Percentiles rank a stretch among this genome's conserved stretches.
These are phyloP conservation scores for Agaricus blazei DNA, from an alignment of 768 basidiomycete genomes.

Conservation along the genomic window DNA sequence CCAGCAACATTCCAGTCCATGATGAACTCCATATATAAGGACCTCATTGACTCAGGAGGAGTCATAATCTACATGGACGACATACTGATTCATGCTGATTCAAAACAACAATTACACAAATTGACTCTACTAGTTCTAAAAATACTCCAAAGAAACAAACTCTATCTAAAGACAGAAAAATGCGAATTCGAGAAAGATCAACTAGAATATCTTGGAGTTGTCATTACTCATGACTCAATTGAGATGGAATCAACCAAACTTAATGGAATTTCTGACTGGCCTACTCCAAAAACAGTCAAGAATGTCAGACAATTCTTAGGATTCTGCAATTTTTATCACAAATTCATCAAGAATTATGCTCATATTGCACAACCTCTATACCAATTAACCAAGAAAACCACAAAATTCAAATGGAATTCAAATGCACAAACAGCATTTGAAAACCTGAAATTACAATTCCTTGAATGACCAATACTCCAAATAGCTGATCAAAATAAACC, in stretches of 20 bases:
- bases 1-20: conserved; percentile 14
- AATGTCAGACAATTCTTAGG: conserved; percentile 37
- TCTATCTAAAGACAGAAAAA: conserved; percentile 9
- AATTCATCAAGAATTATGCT: conserved; percentile 34
- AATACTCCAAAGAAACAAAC: neutral
- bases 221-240: neutral
- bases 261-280: conserved; percentile 30
- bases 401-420: neutral
- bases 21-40: conserved; percentile 11
- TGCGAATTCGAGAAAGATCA: neutral
- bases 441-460: conserved; percentile 12
- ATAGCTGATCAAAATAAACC: conserved; percentile 1
- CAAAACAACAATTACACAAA: neutral
- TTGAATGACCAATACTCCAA: neutral
- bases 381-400: neutral
- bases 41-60: conserved; percentile 18
- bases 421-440: conserved; percentile 14
- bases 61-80: conserved; percentile 38
- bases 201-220: conserved; percentile 6
- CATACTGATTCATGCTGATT: conserved; percentile 26
- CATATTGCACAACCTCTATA: neutral
- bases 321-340: conserved; percentile 39
- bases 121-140: conserved; percentile 1
- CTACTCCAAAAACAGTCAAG: conserved; percentile 22
- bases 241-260: conserved; percentile 37